These are phyloP conservation scores for Eucalyptus cladocalyx DNA, from an alignment of 345 rosid species.

Conservation along the genomic window DNA sequence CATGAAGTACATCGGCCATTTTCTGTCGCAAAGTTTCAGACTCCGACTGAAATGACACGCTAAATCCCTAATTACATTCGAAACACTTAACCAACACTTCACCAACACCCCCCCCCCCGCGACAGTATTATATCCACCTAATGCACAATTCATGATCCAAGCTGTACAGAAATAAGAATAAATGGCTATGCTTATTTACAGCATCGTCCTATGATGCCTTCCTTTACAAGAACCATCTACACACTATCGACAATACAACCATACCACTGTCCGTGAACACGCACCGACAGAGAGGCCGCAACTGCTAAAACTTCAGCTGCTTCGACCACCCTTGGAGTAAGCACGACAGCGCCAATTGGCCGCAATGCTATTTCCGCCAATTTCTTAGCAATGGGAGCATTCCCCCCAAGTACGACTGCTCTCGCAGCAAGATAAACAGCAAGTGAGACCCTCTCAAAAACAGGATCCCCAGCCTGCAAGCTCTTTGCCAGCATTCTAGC, in stretches of 20 bases:
- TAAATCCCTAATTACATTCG: background rate
- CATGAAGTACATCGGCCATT: background rate
- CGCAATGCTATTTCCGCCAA: conserved; percentile 47
- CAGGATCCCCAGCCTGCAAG: conserved; percentile 65
- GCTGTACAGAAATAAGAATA: background rate
- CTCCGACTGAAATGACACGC: background rate
- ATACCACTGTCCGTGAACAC: conserved; percentile 72
- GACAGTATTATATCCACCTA: background rate
- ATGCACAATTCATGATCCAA: background rate
- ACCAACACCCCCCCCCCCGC: background rate
- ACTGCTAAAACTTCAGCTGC: conserved; percentile 45
- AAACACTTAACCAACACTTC: accelerated
- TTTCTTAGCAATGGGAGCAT: conserved; percentile 31
- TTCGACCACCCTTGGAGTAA: conserved; percentile 48
- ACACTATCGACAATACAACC: conserved; percentile 11
- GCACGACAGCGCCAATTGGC: conserved; percentile 43
- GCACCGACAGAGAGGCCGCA: conserved; percentile 47
- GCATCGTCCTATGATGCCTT: background rate
- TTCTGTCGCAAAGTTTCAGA: background rate
- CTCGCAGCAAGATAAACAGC: conserved; percentile 57
- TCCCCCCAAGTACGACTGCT: conserved; percentile 61
- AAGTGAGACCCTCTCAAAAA: conserved; percentile 57
- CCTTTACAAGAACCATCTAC: background rate
- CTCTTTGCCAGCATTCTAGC: conserved; percentile 58
- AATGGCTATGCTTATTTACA: background rate